phyloP scores from a whole-genome alignment of 352 stramenopile species.

The Aphanomyces astaci region DNA sequence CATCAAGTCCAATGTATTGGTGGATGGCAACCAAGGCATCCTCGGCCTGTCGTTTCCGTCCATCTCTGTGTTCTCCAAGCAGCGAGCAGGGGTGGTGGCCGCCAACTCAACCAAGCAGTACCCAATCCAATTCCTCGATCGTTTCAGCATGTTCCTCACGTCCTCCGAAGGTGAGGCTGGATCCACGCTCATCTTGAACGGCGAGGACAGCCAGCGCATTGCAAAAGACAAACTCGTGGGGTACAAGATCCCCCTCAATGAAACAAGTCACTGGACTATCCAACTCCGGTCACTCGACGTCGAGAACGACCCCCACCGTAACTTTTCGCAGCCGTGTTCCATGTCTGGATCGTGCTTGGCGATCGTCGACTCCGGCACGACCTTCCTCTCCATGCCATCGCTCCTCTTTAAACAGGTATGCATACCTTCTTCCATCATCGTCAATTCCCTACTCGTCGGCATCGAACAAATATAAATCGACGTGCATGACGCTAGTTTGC shows the following conservation, averaged over 20 bases:
- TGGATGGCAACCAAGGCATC: constrained; percentile 42
- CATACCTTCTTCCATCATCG: constrained; percentile 16
- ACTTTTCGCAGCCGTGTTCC: constrained; percentile 36
- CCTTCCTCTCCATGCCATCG: constrained; percentile 45
- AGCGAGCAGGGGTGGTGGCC: neutral
- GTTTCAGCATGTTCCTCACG: constrained; percentile 62
- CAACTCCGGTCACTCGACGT: constrained; percentile 52
- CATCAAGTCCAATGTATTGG: constrained; percentile 39
- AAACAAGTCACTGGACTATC: constrained; percentile 52
- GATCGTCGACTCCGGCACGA: constrained; percentile 65
- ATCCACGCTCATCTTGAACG: constrained; percentile 65
- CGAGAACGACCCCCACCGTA: constrained; percentile 27
- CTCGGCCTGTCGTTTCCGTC: constrained; percentile 53
- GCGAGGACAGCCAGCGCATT: constrained; percentile 53
- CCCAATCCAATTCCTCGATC: constrained; percentile 42
- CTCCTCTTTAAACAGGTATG: constrained; percentile 36
- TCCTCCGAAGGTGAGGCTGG: constrained; percentile 34
- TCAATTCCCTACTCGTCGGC: too few relatives aligned
- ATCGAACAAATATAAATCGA: too few relatives aligned
- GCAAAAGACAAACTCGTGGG: constrained; percentile 32
- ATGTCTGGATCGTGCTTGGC: constrained; percentile 29
- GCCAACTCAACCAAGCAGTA: neutral
- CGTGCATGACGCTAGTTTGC: constrained; percentile 10
- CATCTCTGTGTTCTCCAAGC: constrained; percentile 43
- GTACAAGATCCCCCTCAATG: constrained; percentile 46